Base-by-base conservation (phyloP, 1,284 basidiomycete genomes). In the Trametes polyzona region DNA sequence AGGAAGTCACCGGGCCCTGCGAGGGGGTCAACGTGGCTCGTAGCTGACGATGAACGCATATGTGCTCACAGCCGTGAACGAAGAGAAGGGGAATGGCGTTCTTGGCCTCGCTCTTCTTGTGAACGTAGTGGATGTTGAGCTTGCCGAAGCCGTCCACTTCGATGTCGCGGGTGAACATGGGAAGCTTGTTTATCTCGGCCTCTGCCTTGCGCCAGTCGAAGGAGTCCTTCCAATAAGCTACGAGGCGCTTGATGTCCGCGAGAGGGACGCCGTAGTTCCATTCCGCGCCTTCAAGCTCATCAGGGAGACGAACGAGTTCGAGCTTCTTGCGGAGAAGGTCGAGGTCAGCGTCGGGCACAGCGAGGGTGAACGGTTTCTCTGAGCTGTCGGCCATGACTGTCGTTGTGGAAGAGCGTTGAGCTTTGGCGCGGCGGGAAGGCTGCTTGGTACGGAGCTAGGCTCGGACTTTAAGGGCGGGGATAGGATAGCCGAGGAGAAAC, bases 1-100 rank as follows among this genome's bases (percentile, higher is more conserved):
- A 82, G 65, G 64, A 86, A 86, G 54, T 75, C 74, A 29, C 85
- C 83, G 0, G 85, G 84, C 85, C 85, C 85, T 87, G 46, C 0
- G 3, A 9, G 29, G 19, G 27, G 29, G 5, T n/a, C 16, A 19
- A 26, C 8, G n/a, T 24, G n/a, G n/a, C n/a, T n/a, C n/a, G n/a
- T n/a, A n/a, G n/a, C n/a, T 4, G 29, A 21, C n/a, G 30, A 14
- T 30, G 41, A 1, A 35, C 11, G 4, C 11, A 12, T 12, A 5
- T 16, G 7, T 30, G 71, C 78, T 33, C 59, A 79, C 80, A 81
- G 21, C 79, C 79, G 23, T 81, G 79, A 7, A 77, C 72, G 59
- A 77, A 81, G n/a, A 81, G 66, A 5, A 81, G 53, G 0, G 80
- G 79, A 32, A 81, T 77, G 0, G 80, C 79, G 32, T 70, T 65